Evolutionary conservation across 2,329 filamentous ascomycete species (phyloP), one percentile per base, ranked within the genome.

Genomic region (Penicillium hordei): DNA sequence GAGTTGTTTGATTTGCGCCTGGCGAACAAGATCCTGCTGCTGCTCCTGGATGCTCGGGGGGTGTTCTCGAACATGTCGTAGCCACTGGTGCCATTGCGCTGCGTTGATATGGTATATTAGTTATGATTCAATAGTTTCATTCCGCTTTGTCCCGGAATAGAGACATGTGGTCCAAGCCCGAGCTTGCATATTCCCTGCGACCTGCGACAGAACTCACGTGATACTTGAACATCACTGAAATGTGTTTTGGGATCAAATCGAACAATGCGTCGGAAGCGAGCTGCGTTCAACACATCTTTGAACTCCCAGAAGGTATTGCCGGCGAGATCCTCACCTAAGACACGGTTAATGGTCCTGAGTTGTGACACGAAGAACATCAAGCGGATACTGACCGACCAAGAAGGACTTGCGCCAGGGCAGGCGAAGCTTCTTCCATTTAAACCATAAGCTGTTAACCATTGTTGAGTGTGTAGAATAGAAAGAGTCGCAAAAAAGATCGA

Each of bases 281-380:
- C 73, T 39, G 81, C 71, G 62, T 84, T 83, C 55, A 84, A 60
- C 19, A 77, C 74, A 67, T 86, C 84, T 67, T 83, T 83, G 72
- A 88, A 87, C 67, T 87, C 85, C 85, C 85, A 88, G 71, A 82
- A 88, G 10, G 85, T 87, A 72, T 88, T 88, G 60, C 85, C 85
- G 21, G 79, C 71, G 48, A 88, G 78, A 71, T 88, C 85, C 63
- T 80, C 78, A 68, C 85, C 85, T 86, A 66, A 33, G 39, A 58
- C 38, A 55, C 34, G 62, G 53, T 67, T 45, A 63, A 61, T 49
- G 52, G 39, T 13, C 39, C 36, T 34, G 44, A 21, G 34, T 27
- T 38, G n/a, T 33, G 19, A 36, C 40, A 23, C 4, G 38, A 39
- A 10, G 15, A 21, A 21, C 38, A 21, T 13, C 27, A 39, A 25